These are phyloP conservation scores for Hydnomerulius pinastri DNA, from an alignment of 768 basidiomycete genomes.

Conservation along the genomic window DNA sequence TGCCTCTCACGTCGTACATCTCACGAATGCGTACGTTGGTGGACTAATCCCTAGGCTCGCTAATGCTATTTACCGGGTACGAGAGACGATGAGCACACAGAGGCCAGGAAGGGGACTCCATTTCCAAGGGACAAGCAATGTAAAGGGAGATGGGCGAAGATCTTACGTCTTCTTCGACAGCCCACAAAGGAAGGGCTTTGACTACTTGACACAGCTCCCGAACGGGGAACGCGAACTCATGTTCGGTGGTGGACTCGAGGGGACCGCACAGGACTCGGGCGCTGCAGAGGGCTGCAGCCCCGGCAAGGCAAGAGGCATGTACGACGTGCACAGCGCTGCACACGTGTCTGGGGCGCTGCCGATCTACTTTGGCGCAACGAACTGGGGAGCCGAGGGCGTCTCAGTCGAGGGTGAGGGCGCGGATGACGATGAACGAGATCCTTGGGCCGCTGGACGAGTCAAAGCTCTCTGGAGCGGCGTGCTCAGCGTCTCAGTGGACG, in stretches of 20 bases:
- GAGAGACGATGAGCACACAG: constrained; percentile 68
- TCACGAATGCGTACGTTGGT: constrained; percentile 57
- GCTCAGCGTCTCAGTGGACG: constrained; percentile 60
- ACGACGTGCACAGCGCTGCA: constrained; percentile 37
- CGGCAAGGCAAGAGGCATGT: constrained; percentile 28
- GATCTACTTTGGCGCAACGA: constrained; percentile 49
- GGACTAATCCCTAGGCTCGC: constrained; percentile 45
- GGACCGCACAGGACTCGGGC: constrained; percentile 12
- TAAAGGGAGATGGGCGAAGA: constrained; percentile 42
- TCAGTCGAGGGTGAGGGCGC: constrained; percentile 12
- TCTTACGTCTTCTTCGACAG: constrained; percentile 62
- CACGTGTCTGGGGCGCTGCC: constrained; percentile 53
- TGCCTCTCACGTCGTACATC: constrained; percentile 48
- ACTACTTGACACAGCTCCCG: constrained; percentile 70
- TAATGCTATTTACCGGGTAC: constrained; percentile 31
- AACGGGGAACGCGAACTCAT: constrained; percentile 51
- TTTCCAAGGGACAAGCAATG: constrained; percentile 6
- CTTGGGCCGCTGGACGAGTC: constrained; percentile 47
- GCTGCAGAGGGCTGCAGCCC: constrained; percentile 22
- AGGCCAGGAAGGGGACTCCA: constrained; percentile 44
- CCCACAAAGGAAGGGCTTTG: constrained; percentile 42
- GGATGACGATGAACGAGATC: constrained; percentile 10
- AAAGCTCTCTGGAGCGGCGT: constrained; percentile 67
- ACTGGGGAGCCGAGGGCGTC: constrained; percentile 45
- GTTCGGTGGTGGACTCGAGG: constrained; percentile 63